Evolutionary conservation across 768 basidiomycete genomes (phyloP), one percentile per base, ranked within the genome.

Genomic region (Mycena haematopus): DNA sequence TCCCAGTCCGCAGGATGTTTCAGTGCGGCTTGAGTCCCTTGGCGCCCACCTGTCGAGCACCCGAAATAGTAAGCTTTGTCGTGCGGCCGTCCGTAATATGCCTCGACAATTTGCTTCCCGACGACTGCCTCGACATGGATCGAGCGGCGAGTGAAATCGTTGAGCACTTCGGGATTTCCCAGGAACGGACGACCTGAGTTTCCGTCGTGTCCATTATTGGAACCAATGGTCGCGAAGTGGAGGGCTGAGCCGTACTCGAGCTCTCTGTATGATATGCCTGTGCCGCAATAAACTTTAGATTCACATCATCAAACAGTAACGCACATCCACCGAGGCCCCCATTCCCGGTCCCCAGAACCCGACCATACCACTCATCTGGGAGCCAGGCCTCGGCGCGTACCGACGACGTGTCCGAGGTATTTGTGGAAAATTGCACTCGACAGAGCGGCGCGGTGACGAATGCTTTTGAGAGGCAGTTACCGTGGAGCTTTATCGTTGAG

Each of bases 31-130:
- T 69, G 66, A 1, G 67, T 60, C 11, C 68, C 72, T 58, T 72
- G 71, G 24, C 71, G 68, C n/a, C 72, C 72, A 15, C 71, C 72
- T 0, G 67, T 70, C 2, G 70, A 71, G 62, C 72, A 73, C 1
- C 71, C 72, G 4, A 68, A 46, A 51, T 63, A 73, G 51, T 73
- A 73, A 3, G 69, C 66, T 51, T 71, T 71, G 36, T 50, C 42
- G 42, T 66, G 63, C 15, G 40, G 44, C 2, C 46, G 51, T 40
- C 61, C 63, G 56, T 73, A 73, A 50, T 69, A 73, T 19, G 54
- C 59, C 13, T 66, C 60, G 31, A 67, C 58, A 24, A 73, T 59
- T 33, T 66, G 63, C 56, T 73, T 73, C 6, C 67, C 70, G 17
- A 70, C 47, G 15, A 71, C 63, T 3, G 64, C 62, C 33, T 63